Evolutionary conservation across 129 eudicot genomes (phyloP).

Genomic region (Oenanthe sinensis): DNA sequence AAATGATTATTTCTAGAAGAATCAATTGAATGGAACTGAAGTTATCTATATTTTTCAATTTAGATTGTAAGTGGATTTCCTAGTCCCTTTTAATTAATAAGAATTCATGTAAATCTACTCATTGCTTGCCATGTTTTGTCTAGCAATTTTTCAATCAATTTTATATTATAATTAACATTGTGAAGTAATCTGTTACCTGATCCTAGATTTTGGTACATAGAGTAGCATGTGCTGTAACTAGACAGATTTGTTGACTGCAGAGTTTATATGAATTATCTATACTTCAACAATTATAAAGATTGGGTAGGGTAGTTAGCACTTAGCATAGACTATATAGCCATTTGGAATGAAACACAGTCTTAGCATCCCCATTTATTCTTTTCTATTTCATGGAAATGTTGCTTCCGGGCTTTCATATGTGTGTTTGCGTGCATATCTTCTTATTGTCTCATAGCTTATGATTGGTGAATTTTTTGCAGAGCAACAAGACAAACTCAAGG

Average conservation of each 20-base stretch:
- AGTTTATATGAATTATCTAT: background rate
- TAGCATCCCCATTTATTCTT: background rate
- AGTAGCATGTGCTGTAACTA: background rate
- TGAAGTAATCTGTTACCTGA: background rate
- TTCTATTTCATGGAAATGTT: background rate
- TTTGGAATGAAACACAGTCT: background rate
- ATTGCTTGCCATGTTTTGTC: background rate
- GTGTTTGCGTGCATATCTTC: background rate
- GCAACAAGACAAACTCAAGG: conserved; percentile 60
- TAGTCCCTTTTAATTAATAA: background rate
- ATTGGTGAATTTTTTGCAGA: conserved; percentile 30
- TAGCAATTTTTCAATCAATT: background rate
- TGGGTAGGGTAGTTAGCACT: background rate
- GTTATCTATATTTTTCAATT: background rate
- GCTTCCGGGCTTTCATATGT: background rate
- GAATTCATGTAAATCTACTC: background rate
- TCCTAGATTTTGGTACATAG: background rate
- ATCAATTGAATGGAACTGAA: background rate
- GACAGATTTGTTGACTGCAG: background rate
- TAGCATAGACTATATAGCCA: background rate
- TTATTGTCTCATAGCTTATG: background rate
- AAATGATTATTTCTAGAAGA: background rate
- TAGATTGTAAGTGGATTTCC: background rate
- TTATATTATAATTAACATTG: background rate
- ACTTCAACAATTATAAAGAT: background rate